Conservation (phyloP, 805 yeast genomes). For the Ogataea trehaloabstinens region DNA sequence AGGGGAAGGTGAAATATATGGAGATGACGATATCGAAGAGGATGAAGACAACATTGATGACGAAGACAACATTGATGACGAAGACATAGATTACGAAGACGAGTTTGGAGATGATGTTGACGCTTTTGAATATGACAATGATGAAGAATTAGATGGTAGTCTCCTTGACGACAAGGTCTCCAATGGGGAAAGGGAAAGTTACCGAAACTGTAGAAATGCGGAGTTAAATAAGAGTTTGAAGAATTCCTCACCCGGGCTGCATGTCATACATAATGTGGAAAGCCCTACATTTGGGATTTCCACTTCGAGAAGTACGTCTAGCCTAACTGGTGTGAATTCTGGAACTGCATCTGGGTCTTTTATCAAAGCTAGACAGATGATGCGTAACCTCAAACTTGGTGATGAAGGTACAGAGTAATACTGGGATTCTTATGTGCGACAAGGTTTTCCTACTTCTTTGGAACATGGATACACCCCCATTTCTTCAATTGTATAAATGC, state of each 20-base stretch:
- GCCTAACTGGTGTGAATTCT: slow-evolving; percentile 15
- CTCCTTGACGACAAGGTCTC: slow-evolving; percentile 7
- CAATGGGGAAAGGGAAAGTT: not conserved
- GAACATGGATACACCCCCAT: not conserved
- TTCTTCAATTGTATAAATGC: not conserved
- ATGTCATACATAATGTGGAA: not conserved
- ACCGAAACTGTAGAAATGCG: not conserved
- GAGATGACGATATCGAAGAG: slow-evolving; percentile 27
- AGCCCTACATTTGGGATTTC: slow-evolving; percentile 13
- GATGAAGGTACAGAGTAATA: slow-evolving; percentile 5
- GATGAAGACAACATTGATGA: slow-evolving; percentile 33
- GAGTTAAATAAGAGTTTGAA: not conserved
- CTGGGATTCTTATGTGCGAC: not conserved
- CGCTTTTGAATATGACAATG: slow-evolving; percentile 12
- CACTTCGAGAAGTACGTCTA: slow-evolving; percentile 12
- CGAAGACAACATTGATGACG: slow-evolving; percentile 27
- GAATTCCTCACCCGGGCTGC: not conserved
- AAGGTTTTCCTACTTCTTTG: not conserved
- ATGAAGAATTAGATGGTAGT: slow-evolving; percentile 15
- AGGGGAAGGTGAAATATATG: slow-evolving; percentile 29
- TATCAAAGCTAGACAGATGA: slow-evolving; percentile 24
- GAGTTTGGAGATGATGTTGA: slow-evolving; percentile 28
- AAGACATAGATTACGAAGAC: slow-evolving; percentile 23
- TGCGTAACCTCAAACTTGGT: slow-evolving; percentile 14
- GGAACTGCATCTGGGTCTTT: slow-evolving; percentile 23